Evolutionary conservation across 1,139 yeast species (phyloP), one percentile per base, ranked within the genome.

Genomic region (Magnusiomyces tetraspermus): DNA sequence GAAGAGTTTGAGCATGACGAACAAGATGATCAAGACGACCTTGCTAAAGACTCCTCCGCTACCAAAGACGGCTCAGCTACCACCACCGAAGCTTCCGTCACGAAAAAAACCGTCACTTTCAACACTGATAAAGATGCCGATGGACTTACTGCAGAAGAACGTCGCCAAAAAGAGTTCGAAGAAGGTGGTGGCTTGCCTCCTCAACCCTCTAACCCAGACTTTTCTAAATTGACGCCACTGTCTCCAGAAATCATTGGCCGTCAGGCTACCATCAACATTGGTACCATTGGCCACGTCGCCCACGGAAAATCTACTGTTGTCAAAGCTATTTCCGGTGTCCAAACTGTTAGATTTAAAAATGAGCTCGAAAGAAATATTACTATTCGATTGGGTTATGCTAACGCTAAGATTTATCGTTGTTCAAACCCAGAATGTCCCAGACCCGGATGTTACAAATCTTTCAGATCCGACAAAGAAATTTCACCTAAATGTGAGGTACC

Each of bases 291-390:
- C 58, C 98, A 92, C 71, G 99, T 94, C 64, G 98, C 97, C 55
- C 99, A 94, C 76, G 99, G 99, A 74, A 94, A 94, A 71, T 85
- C 96, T 51, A 94, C 99, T 11, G 98, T 94, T 53, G 98, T 94
- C 51, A 86, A 95, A 74, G 99, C 99, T 60, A 94, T 94, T 61
- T 90, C 97, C 1, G 98, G 98, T 55, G 97, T 94, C 46, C 98
- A 92, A 71, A 94, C 98, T 19, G 98, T 94, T 61, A 86, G 98
- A 73, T 94, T 94, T 79, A 92, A 90, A 78, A 96, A 90, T 73
- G 97, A 92, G 64, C 79, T 94, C 69, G 98, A 94, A 77, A 88
- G 99, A 80, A 94, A 94, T 67, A 94, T 94, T 76, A 94, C 98
- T 66, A 94, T 94, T 70, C 92, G 94, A 74, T 79, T 94, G 66